Evolutionary conservation across 2,329 filamentous ascomycete species (phyloP), one percentile per base, ranked within the genome.

Genomic region (Aspergillus alliaceus): DNA sequence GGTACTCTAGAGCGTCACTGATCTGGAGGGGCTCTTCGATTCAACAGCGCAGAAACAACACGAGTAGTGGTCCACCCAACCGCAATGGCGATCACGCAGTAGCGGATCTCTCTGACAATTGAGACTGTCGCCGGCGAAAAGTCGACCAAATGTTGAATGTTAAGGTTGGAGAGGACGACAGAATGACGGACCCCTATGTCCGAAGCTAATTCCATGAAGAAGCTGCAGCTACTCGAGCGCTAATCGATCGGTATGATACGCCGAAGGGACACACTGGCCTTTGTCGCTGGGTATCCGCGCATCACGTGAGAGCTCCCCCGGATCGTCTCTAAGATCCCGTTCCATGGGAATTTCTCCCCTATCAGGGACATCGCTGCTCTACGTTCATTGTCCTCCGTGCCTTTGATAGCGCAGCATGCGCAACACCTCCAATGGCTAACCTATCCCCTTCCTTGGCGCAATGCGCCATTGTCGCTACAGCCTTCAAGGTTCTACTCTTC

Each of bases 401-500:
- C 29, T 34, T 53, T 51, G 51, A 54, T 51, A 20, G 53, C 51
- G 51, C 63, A 65, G 53, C 40, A 73, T 71, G 71, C 64, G 51
- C 63, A 59, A 31, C 22, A 39, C 48, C 58, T 60, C 39, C 67
- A 69, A 96, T 96, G 91, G 82, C 87, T 70, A 90, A 93, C 63
- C 77, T 86, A 54, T 92, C 93, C 74, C 95, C 95, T 55, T 90
- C 93, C n/a, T 83, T 98, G 75, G 80, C 86, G 73, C 93, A 97
- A 80, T 93, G 89, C 81, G 91, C 91, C 65, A 78, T 96, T 65
- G 87, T 96, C 64, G 89, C 93, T 55, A 89, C 90, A 24, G 91
- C 92, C 32, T 86, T 98, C 75, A 98, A 98, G 79, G 81, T 97
- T 60, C 86, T 98, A 58, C 83, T 98, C 56, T 95, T 96, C 76